These are phyloP conservation scores for Hippophae rhamnoides DNA, from an alignment of 306 rosid species.

Conservation along the genomic window DNA sequence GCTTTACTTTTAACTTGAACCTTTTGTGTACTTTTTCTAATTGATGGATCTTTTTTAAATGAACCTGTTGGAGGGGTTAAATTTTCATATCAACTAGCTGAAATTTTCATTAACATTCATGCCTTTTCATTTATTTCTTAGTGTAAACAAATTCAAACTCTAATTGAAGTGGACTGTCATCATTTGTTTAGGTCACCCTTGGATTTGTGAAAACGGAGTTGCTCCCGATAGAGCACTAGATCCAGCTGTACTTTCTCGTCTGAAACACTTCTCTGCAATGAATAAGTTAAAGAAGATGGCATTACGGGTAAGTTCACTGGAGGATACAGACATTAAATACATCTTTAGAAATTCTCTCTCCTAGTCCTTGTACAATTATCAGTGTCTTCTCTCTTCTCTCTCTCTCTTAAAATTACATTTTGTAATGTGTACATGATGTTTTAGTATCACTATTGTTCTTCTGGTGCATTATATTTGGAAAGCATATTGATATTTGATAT, in stretches of 20 bases:
- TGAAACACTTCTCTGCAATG: slow-evolving; percentile 97
- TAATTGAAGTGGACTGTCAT: slow-evolving; percentile 15
- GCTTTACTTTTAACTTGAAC: too few species aligned
- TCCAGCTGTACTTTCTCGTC: slow-evolving; percentile 98
- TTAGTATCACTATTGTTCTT: too few species aligned
- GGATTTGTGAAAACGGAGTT: slow-evolving; percentile 99
- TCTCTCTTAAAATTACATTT: too few species aligned
- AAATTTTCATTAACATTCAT: slow-evolving; percentile 10
- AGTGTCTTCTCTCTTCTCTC: too few species aligned
- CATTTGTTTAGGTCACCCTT: slow-evolving; percentile 78
- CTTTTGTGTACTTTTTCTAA: too few species aligned
- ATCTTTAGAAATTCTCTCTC: too few species aligned
- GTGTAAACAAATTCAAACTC: slow-evolving; percentile 10
- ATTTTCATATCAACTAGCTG: not conserved
- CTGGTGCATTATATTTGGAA: too few species aligned
- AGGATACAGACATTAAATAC: not conserved
- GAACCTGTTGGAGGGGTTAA: too few species aligned
- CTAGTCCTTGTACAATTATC: too few species aligned
- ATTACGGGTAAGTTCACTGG: slow-evolving; percentile 57
- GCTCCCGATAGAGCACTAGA: slow-evolving; percentile 97
- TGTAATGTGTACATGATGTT: too few species aligned
- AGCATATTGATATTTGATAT: not conserved
- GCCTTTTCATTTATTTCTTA: slow-evolving; percentile 4
- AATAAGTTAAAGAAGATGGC: slow-evolving; percentile 99
- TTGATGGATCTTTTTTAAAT: too few species aligned